phyloP scores from a whole-genome alignment of 1,139 yeast species.

The Starmera stellimalicola region DNA sequence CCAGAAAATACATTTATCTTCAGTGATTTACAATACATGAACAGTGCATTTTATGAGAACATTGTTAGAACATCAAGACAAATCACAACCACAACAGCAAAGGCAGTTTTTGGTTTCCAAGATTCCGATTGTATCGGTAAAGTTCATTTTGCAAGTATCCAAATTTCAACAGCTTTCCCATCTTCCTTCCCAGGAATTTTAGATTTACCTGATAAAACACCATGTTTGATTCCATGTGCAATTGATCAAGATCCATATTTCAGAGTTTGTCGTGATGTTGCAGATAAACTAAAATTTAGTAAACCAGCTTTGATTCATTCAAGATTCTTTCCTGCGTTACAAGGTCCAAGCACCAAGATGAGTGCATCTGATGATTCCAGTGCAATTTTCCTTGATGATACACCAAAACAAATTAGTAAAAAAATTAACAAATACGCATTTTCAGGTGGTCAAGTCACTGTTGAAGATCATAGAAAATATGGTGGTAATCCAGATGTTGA shows the following conservation, averaged over 20 bases:
- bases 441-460: constrained; percentile 83
- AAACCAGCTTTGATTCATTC: constrained; percentile 93
- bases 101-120: constrained; percentile 94
- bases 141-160: constrained; percentile 90
- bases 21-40: constrained; percentile 88
- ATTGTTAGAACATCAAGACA: constrained; percentile 92
- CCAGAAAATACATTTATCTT: constrained; percentile 92
- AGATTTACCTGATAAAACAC: constrained; percentile 78
- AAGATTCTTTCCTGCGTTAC: constrained; percentile 96
- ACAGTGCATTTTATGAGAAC: constrained; percentile 88
- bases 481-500: constrained; percentile 97
- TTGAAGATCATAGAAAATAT: constrained; percentile 78
- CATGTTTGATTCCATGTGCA: constrained; percentile 97
- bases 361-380: constrained; percentile 82
- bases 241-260: constrained; percentile 99
- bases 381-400: constrained; percentile 91
- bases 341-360: constrained; percentile 96
- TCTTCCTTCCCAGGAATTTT: constrained; percentile 91
- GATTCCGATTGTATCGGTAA: constrained; percentile 95
- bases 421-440: constrained; percentile 95
- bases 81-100: constrained; percentile 92
- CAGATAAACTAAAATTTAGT: constrained; percentile 79
- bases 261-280: constrained; percentile 96
- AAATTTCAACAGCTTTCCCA: constrained; percentile 93
- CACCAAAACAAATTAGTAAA: constrained; percentile 84